Conservation (phyloP, 2,329 filamentous ascomycete species). For the Aspergillus phoenicis region DNA sequence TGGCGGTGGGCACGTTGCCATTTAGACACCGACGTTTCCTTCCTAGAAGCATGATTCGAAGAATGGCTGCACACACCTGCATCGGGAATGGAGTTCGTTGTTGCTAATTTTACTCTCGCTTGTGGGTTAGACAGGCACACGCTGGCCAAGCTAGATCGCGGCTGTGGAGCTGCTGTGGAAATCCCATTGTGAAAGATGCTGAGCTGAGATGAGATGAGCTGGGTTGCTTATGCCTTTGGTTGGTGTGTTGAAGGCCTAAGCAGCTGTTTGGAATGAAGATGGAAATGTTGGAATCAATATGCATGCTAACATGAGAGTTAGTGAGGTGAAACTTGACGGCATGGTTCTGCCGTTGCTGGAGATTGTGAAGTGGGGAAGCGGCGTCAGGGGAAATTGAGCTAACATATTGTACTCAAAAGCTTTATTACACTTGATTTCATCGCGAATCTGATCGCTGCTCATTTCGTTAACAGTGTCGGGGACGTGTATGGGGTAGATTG, state of each 20-base stretch:
- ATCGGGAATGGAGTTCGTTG: background rate
- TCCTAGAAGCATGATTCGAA: background rate
- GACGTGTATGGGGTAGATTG: background rate
- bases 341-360: slow-evolving; percentile 1
- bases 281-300: too few relatives aligned
- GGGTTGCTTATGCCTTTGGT: background rate
- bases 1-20: background rate
- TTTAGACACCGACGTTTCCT: background rate
- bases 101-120: background rate
- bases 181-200: background rate
- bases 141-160: background rate
- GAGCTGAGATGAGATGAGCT: too few relatives aligned
- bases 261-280: too few relatives aligned
- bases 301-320: background rate
- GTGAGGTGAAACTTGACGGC: slow-evolving; percentile 1
- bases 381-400: background rate
- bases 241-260: background rate
- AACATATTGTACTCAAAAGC: background rate
- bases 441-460: background rate
- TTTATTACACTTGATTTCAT: background rate
- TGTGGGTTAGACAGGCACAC: background rate
- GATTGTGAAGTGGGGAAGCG: background rate
- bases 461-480: background rate
- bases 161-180: background rate
- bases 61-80: background rate